Evolutionary conservation across 2,329 filamentous ascomycete genomes (phyloP).

Genomic region (Colletotrichum sp.): DNA sequence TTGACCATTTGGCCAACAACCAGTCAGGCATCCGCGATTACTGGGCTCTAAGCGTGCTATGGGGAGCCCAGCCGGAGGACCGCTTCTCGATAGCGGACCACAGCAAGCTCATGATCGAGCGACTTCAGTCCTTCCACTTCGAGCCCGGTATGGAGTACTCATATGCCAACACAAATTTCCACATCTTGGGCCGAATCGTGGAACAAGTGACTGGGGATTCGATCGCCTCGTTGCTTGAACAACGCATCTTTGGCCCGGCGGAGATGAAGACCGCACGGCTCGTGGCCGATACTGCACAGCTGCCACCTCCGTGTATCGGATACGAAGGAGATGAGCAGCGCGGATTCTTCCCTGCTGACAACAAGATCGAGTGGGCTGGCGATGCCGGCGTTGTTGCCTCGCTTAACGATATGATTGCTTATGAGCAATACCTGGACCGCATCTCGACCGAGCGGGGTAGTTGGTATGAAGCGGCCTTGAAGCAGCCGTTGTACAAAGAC

Average conservation of each 20-base stretch:
- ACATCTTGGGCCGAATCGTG: slow-evolving; percentile 39
- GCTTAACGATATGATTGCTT: slow-evolving; percentile 50
- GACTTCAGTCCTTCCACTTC: slow-evolving; percentile 44
- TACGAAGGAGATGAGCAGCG: slow-evolving; percentile 44
- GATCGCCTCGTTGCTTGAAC: slow-evolving; percentile 37
- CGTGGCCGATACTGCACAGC: slow-evolving; percentile 37
- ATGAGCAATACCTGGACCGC: slow-evolving; percentile 43
- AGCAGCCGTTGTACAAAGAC: slow-evolving; percentile 27
- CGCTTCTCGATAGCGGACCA: slow-evolving; percentile 39
- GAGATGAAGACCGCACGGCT: slow-evolving; percentile 45
- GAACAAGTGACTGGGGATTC: slow-evolving; percentile 40
- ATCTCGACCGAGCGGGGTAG: slow-evolving; percentile 33
- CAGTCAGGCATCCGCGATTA: slow-evolving; percentile 50
- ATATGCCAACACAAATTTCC: slow-evolving; percentile 50
- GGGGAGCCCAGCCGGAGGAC: slow-evolving; percentile 44
- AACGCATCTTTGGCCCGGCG: slow-evolving; percentile 44
- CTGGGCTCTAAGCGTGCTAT: slow-evolving; percentile 47
- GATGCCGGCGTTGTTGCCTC: slow-evolving; percentile 49
- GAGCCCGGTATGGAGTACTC: slow-evolving; percentile 45
- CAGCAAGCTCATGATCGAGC: slow-evolving; percentile 30
- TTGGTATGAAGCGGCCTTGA: slow-evolving; percentile 33
- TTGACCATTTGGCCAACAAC: slow-evolving; percentile 43
- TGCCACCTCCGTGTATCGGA: slow-evolving; percentile 45
- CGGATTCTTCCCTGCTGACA: slow-evolving; percentile 40
- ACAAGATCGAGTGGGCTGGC: slow-evolving; percentile 50